Conservation (phyloP, 2,329 filamentous ascomycete genomes). For the Exophiala sp. region DNA sequence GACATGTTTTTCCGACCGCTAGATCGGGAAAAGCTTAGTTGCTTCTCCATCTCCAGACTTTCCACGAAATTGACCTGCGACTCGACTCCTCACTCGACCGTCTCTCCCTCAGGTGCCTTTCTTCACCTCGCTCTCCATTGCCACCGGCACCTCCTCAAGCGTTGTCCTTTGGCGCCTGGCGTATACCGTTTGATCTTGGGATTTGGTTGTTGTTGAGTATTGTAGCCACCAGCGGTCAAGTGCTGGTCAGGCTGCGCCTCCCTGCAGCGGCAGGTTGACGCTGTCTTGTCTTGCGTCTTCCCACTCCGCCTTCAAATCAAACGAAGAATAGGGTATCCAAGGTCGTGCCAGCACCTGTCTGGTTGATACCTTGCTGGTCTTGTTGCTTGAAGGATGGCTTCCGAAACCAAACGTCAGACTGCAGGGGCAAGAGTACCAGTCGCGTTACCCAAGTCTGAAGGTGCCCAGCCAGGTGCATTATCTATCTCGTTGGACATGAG, state of each 20-base stretch:
- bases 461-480: slow-evolving; percentile 40
- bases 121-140: slow-evolving; percentile 7
- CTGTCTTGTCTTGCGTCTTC: slow-evolving; percentile 1
- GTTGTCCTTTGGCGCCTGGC: slow-evolving; percentile 21
- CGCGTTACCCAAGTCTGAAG: slow-evolving; percentile 45
- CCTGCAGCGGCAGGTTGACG: slow-evolving; percentile 6
- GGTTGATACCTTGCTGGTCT: neutral
- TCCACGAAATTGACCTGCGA: slow-evolving; percentile 8
- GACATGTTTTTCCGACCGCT: slow-evolving; percentile 1
- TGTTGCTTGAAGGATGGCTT: slow-evolving; percentile 24
- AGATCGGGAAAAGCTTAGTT: slow-evolving; percentile 7
- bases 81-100: slow-evolving; percentile 1
- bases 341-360: neutral
- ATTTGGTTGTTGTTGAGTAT: slow-evolving; percentile 6
- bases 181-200: slow-evolving; percentile 15
- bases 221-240: slow-evolving; percentile 7
- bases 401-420: slow-evolving; percentile 55
- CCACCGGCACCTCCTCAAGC: slow-evolving; percentile 2
- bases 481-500: slow-evolving; percentile 47
- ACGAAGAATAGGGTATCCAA: slow-evolving; percentile 1
- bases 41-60: slow-evolving; percentile 9
- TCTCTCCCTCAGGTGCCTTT: neutral
- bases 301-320: neutral
- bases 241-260: slow-evolving; percentile 4
- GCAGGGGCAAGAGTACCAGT: slow-evolving; percentile 46